Evolutionary conservation across 2,329 filamentous ascomycete species (phyloP), one percentile per base, ranked within the genome.

Genomic region (Xylaria sp.): DNA sequence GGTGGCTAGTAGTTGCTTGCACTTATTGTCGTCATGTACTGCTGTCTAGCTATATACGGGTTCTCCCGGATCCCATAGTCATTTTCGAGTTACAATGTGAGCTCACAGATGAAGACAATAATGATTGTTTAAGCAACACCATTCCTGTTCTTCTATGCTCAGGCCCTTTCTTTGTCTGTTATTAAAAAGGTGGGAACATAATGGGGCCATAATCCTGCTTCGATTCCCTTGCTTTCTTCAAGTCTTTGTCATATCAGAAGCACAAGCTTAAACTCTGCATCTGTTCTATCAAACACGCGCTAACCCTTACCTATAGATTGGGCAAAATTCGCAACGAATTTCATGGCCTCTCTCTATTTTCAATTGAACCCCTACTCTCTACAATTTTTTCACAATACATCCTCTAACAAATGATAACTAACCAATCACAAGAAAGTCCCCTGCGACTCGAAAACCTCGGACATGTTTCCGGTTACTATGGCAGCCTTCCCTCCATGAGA

Each of bases 401-500:
- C 33, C 9, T 53, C 11, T 51, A 40, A 48, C 49, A 31, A 23
- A 70, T 67, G 33, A 17, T 33, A 7, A 48, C 54, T 17, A 65
- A 42, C 46, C 56, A 54, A 49, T 51, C 31, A 54, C 64, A 51
- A 36, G 17, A 73, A 17, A 74, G 71, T 13, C n/a, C 28, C 9
- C n/a, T 69, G 11, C 63, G 71, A 46, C 65, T 72, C 1, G 67
- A 71, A 61, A 59, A 66, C 10, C 63, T 75, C 2, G 71, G 73
- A 1, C 51, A 33, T 20, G 66, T 71, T 28, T 70, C 73, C 11
- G 68, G 59, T 2, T 63, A 57, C 44, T 72, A 72, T 36, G 65
- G 72, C 53, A 54, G 46, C 66, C 26, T 69, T 64, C 36, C 63
- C 11, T 40, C 15, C 31, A 17, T 33, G 20, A 36, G 28, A 31